A percentile compares a stretch with the other conserved stretches of the same genome.
phyloP scores from a whole-genome alignment of 805 yeast genomes.

The Zygotorulaspora chibaensis region DNA sequence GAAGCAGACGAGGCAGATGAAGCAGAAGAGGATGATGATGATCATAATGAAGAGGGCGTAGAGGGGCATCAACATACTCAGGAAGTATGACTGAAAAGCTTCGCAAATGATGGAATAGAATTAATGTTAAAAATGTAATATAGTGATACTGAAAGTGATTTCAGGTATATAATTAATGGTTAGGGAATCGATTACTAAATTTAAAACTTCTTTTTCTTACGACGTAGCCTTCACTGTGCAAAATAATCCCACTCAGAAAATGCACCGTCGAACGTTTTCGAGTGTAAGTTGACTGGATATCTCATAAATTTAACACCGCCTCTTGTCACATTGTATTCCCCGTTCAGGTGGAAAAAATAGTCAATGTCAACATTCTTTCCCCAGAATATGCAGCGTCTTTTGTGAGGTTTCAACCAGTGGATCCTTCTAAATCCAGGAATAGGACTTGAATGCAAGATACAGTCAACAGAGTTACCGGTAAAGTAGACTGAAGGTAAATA shows the following conservation, averaged over 20 bases:
- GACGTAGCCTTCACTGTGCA: slow-evolving; percentile 3
- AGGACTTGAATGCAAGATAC: slow-evolving; percentile 27
- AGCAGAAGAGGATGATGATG: no score
- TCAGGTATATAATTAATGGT: no score
- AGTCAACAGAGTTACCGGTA: slow-evolving; percentile 24
- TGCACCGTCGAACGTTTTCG: slow-evolving; percentile 23
- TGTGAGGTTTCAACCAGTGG: slow-evolving; percentile 32
- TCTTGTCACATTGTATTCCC: slow-evolving; percentile 20
- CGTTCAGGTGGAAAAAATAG: slow-evolving; percentile 18
- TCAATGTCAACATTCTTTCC: slow-evolving; percentile 26
- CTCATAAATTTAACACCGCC: slow-evolving; percentile 28
- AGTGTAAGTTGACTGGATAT: slow-evolving; percentile 26
- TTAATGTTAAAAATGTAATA: no score
- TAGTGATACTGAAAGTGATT: no score
- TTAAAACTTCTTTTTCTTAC: neutral
- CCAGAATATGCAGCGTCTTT: slow-evolving; percentile 23
- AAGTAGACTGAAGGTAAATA: slow-evolving; percentile 25
- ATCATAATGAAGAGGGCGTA: no score
- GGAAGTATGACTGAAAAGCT: no score
- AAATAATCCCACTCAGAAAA: slow-evolving; percentile 31
- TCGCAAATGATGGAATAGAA: no score
- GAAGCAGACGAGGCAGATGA: neutral
- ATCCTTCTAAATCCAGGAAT: slow-evolving; percentile 32
- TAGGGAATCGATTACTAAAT: no score
- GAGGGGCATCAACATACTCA: no score